Percentiles rank a stretch among this genome's conserved stretches.
phyloP scores from a whole-genome alignment of 257 asterid species.

The Rauvolfia tetraphylla region DNA sequence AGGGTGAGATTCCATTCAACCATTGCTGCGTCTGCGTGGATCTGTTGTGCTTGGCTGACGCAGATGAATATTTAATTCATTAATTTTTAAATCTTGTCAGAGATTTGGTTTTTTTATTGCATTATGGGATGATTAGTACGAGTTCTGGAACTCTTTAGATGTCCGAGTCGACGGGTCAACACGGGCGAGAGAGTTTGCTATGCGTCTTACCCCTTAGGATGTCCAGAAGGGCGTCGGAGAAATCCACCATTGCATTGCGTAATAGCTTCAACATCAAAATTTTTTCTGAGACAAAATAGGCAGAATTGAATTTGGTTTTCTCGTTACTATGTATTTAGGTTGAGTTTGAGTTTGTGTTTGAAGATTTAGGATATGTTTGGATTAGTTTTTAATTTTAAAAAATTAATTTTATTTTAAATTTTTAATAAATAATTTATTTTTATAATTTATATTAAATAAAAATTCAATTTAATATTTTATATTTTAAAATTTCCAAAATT shows the following conservation, averaged over 20 bases:
- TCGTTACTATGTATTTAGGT: too few species aligned
- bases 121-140: neutral
- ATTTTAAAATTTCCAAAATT: too few species aligned
- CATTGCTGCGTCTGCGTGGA: slow-evolving; percentile 30
- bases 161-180: slow-evolving; percentile 10
- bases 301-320: too few species aligned
- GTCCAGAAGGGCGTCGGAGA: neutral
- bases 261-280: neutral
- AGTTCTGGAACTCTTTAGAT: neutral
- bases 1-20: slow-evolving; percentile 13
- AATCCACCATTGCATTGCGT: neutral
- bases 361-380: too few species aligned
- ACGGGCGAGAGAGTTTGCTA: slow-evolving; percentile 2
- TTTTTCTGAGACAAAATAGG: too few species aligned
- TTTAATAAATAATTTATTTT: too few species aligned
- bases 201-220: neutral
- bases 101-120: slow-evolving; percentile 1
- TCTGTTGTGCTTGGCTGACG: slow-evolving; percentile 36
- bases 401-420: too few species aligned
- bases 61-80: slow-evolving; percentile 1
- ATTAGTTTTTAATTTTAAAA: too few species aligned
- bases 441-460: too few species aligned
- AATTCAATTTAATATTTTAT: too few species aligned
- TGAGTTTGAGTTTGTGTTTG: too few species aligned
- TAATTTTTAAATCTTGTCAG: slow-evolving; percentile 10